Conservation (phyloP, 192 early-diverging fungal species). For the Backusella mclennaniae region DNA sequence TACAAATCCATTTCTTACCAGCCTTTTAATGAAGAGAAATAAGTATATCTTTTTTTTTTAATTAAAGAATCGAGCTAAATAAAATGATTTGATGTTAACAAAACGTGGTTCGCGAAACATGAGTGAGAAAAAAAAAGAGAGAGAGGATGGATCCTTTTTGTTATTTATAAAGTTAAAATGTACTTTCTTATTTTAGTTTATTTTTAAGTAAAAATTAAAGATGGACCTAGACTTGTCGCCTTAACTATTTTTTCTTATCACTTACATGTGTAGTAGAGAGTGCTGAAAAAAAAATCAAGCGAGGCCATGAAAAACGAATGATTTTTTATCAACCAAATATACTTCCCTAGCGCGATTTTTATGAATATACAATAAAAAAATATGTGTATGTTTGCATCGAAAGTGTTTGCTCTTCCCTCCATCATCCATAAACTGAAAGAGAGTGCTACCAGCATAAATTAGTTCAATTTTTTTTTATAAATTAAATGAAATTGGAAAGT, state of each 20-base stretch:
- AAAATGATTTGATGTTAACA: not conserved
- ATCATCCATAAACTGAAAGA: not conserved
- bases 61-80: not conserved
- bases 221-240: not conserved
- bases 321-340: not conserved
- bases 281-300: too few species aligned
- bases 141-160: not conserved
- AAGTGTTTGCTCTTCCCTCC: not conserved
- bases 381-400: not conserved
- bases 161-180: not conserved
- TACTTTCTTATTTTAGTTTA: not conserved
- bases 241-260: not conserved
- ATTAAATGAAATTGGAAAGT: not conserved
- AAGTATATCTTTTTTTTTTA: not conserved
- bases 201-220: not conserved
- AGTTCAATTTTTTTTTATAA: not conserved
- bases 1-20: too few species aligned
- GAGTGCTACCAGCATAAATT: not conserved
- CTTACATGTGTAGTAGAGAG: too few species aligned
- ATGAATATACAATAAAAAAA: not conserved
- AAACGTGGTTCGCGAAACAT: not conserved
- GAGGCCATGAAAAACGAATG: not conserved
- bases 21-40: too few species aligned
- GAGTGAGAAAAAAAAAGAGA: not conserved
- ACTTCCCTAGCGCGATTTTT: too few species aligned